A percentile compares a stretch with the other conserved stretches of the same genome.
Conservation (phyloP, 2,329 filamentous ascomycete species). For the Plectosphaerella plurivora region DNA sequence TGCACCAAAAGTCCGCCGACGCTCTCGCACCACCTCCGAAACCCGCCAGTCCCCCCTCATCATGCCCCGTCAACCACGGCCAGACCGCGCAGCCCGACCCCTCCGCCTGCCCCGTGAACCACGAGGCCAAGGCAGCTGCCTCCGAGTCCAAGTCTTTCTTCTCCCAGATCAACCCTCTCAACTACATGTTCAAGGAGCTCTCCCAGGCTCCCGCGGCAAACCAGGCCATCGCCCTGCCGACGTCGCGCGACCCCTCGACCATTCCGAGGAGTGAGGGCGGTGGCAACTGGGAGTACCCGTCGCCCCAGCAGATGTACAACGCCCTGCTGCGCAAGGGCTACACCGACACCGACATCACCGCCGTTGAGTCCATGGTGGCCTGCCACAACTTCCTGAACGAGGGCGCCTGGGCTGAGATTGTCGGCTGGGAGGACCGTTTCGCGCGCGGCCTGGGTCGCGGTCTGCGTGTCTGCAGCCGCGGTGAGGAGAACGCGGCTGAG, state of each 20-base stretch:
- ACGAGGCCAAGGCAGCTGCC: slow-evolving; percentile 22
- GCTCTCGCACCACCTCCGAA: slow-evolving; percentile 32
- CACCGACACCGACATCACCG: slow-evolving; percentile 86
- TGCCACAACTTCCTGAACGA: slow-evolving; percentile 99
- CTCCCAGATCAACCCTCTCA: slow-evolving; percentile 64
- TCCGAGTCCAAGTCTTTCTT: slow-evolving; percentile 39
- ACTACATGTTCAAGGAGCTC: slow-evolving; percentile 90
- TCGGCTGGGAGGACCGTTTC: slow-evolving; percentile 90
- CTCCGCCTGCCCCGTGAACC: slow-evolving; percentile 42
- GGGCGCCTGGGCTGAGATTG: slow-evolving; percentile 92
- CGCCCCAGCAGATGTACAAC: slow-evolving; percentile 99
- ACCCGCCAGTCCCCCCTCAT: slow-evolving; percentile 15
- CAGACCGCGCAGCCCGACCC: slow-evolving; percentile 17
- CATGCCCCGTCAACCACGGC: slow-evolving; percentile 24
- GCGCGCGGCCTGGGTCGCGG: slow-evolving; percentile 65
- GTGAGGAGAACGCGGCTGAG: slow-evolving; percentile 58
- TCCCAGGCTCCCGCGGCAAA: slow-evolving; percentile 73
- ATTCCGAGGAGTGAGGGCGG: slow-evolving; percentile 82
- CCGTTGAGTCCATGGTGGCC: slow-evolving; percentile 94
- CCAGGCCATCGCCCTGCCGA: slow-evolving; percentile 71
- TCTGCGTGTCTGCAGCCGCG: slow-evolving; percentile 69
- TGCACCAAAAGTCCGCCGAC: slow-evolving; percentile 51
- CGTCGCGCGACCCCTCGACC: slow-evolving; percentile 76
- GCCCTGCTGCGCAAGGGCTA: slow-evolving; percentile 94
- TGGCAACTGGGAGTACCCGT: slow-evolving; percentile 95